These are phyloP conservation scores for Circinella umbellata DNA, from an alignment of 371 early-diverging fungal species.

Conservation along the genomic window DNA sequence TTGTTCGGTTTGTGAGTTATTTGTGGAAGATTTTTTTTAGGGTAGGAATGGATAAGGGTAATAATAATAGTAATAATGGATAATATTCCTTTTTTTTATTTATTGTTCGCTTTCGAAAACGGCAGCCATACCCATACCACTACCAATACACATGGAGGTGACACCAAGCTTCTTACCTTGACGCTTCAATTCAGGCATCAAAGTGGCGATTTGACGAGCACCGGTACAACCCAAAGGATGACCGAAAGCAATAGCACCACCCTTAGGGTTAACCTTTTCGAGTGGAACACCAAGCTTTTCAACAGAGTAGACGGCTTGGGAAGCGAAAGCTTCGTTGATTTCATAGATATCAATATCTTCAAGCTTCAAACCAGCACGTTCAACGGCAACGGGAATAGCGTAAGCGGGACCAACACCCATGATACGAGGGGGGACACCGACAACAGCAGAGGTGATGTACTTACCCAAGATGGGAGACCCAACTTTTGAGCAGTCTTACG, in stretches of 20 bases:
- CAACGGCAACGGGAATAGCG: slow-evolving; percentile 91
- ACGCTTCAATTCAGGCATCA: slow-evolving; percentile 92
- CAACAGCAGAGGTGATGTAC: slow-evolving; percentile 87
- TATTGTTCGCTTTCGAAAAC: slow-evolving; percentile 86
- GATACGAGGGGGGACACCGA: slow-evolving; percentile 93
- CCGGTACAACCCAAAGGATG: slow-evolving; percentile 89
- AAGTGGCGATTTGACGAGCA: slow-evolving; percentile 95
- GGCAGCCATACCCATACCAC: slow-evolving; percentile 97
- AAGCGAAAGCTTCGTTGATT: slow-evolving; percentile 99
- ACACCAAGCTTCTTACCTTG: slow-evolving; percentile 87
- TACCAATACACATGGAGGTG: slow-evolving; percentile 96
- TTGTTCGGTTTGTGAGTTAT: not conserved
- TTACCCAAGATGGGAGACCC: slow-evolving; percentile 89
- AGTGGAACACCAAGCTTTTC: slow-evolving; percentile 84
- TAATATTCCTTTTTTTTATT: not conserved
- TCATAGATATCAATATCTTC: slow-evolving; percentile 82
- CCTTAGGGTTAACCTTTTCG: slow-evolving; percentile 97
- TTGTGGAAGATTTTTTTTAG: not conserved
- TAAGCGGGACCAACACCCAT: slow-evolving; percentile 97
- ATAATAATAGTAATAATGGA: not conserved
- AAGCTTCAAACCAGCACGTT: slow-evolving; percentile 80
- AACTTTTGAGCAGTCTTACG: slow-evolving; percentile 91
- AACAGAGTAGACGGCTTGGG: slow-evolving; percentile 93
- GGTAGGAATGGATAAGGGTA: not conserved
- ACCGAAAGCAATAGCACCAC: slow-evolving; percentile 88